Evolutionary conservation across 495 filamentous ascomycete genomes (phyloP), one percentile per base, ranked within the genome.

Genomic region (Hypoxylon crocopeplum): DNA sequence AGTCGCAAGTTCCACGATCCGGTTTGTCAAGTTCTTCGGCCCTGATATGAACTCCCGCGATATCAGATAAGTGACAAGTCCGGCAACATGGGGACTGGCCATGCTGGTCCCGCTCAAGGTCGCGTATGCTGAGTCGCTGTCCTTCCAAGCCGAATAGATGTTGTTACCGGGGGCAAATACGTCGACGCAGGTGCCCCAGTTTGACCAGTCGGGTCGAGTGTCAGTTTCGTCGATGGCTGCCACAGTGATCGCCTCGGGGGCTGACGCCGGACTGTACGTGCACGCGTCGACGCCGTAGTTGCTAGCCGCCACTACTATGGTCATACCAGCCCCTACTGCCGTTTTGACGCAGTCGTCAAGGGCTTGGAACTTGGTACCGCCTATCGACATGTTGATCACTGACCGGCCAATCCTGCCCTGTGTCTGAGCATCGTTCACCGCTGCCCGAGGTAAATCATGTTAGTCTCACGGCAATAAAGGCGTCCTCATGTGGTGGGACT

Each of bases 141-240:
- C 62, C 2, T 67, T 69, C 64, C 73, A 79, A 19, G 77, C 79
- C 25, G 75, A 77, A 51, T 52, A 52, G 16, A 63, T 63, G 63
- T 69, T 46, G 22, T 45, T 48, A 11, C 59, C 59, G 2, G 59
- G 59, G 3, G 32, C 59, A 5, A 63, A 63, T 15, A 63, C 52
- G 16, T 76, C 76, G 2, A 82, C 78, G 37, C 77, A 71, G 7
- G 56, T 33, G 0, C 79, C 79, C 56, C 74, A 82, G 62, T 82
- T 82, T 1, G 76, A 78, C 69, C 79, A 82, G 27, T 17, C 19
- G 3, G 59, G 53, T 7, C 55, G 36, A 74, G 69, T 48, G 44
- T 59, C 38, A 1, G 62, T 59, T 13, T 45, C 45, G 46, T 72
- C 72, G 16, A 68, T 66, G 29, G 80, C 79, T 21, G 78, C 82